A percentile compares a stretch with the other conserved stretches of the same genome.
Conservation (phyloP, 495 filamentous ascomycete species). For the Hapsidospora chrysogenum region DNA sequence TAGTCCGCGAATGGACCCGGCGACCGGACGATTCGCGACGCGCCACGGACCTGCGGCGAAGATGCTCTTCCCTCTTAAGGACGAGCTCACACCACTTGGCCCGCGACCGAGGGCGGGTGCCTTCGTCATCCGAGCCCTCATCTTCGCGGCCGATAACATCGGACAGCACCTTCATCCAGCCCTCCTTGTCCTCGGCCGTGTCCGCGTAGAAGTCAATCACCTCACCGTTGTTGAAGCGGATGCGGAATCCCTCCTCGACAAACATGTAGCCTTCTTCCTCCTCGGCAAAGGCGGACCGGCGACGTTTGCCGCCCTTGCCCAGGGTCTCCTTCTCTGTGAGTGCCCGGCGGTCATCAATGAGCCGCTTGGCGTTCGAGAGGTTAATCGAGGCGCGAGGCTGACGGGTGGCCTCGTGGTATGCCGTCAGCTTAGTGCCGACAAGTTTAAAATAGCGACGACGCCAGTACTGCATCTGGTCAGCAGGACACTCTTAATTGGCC, state of each 20-base stretch:
- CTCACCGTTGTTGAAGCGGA: slow-evolving; percentile 94
- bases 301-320: slow-evolving; percentile 56
- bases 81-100: slow-evolving; percentile 77
- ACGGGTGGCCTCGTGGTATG: slow-evolving; percentile 87
- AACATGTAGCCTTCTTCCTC: slow-evolving; percentile 99
- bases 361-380: slow-evolving; percentile 76
- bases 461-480: slow-evolving; percentile 52
- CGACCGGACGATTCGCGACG: slow-evolving; percentile 11
- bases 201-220: slow-evolving; percentile 98
- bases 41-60: slow-evolving; percentile 13
- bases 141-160: slow-evolving; percentile 59
- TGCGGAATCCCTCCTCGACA: slow-evolving; percentile 95
- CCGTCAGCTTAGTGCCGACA: slow-evolving; percentile 75
- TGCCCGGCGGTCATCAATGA: slow-evolving; percentile 83
- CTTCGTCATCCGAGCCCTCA: slow-evolving; percentile 24
- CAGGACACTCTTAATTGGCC: not conserved
- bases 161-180: slow-evolving; percentile 82
- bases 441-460: slow-evolving; percentile 95
- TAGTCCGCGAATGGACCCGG: slow-evolving; percentile 32
- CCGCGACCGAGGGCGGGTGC: slow-evolving; percentile 18
- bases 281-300: slow-evolving; percentile 90
- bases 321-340: slow-evolving; percentile 65
- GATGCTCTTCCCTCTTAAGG: slow-evolving; percentile 39
- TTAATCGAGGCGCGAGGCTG: slow-evolving; percentile 96
- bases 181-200: slow-evolving; percentile 65